Percentiles rank a stretch among this genome's conserved stretches.
phyloP scores from a whole-genome alignment of 768 basidiomycete species.

The Russula olivacea region DNA sequence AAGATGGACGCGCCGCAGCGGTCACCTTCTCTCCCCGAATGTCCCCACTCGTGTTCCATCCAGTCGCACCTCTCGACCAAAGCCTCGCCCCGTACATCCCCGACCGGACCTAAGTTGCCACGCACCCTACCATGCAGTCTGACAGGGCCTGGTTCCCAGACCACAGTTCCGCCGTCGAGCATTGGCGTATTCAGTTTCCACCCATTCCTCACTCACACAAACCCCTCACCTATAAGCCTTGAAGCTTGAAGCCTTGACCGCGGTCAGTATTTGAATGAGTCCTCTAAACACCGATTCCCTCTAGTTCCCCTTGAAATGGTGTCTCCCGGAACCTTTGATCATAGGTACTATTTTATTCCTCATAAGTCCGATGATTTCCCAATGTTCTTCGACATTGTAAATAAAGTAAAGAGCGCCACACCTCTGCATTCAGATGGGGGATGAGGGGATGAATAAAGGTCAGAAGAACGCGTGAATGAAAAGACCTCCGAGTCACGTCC shows the following conservation, averaged over 20 bases:
- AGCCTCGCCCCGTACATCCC: constrained; percentile 3
- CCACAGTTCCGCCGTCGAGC: constrained; percentile 23
- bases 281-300: too few species aligned
- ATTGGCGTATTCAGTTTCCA: too few species aligned
- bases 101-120: constrained; percentile 1
- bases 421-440: too few species aligned
- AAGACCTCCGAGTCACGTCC: too few species aligned
- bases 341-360: neutral
- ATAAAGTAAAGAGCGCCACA: too few species aligned
- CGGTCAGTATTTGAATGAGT: too few species aligned
- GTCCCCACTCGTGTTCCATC: constrained; percentile 7
- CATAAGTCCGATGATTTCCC: neutral
- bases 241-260: too few species aligned
- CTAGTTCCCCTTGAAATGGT: neutral
- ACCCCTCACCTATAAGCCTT: constrained; percentile 11
- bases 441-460: too few species aligned
- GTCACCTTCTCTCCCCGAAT: neutral
- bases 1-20: neutral
- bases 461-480: too few species aligned
- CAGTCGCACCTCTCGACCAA: constrained; percentile 3
- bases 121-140: constrained; percentile 14
- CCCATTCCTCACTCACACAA: constrained; percentile 6
- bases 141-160: constrained; percentile 18
- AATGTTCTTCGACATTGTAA: neutral
- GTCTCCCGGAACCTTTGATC: neutral